These are phyloP conservation scores for Helichrysum umbraculigerum DNA, from an alignment of 129 eudicot genomes.

Conservation along the genomic window DNA sequence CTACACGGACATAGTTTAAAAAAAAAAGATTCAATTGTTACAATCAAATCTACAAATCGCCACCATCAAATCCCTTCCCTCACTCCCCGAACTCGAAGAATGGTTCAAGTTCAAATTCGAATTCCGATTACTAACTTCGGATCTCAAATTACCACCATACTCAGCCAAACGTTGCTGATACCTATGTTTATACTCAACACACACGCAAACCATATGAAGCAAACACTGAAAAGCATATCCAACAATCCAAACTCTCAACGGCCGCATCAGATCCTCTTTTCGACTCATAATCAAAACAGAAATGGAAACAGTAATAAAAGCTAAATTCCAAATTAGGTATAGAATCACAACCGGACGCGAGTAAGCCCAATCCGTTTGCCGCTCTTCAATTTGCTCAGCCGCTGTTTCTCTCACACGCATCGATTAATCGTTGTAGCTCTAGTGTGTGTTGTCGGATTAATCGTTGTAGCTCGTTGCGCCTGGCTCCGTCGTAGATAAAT, in stretches of 20 bases:
- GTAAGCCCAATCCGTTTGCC: conserved; percentile 84
- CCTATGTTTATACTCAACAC: conserved; percentile 59
- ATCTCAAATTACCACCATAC: conserved; percentile 24
- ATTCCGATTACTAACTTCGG: conserved; percentile 24
- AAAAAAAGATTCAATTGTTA: too few species aligned
- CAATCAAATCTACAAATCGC: too few species aligned
- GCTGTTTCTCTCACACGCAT: conserved; percentile 74
- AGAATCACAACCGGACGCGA: conserved; percentile 63
- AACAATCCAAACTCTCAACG: conserved; percentile 76
- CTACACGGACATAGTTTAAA: too few species aligned
- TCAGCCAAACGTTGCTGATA: conserved; percentile 28
- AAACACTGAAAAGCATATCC: conserved; percentile 70
- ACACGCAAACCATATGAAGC: conserved; percentile 74
- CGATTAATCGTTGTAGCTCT: too few species aligned
- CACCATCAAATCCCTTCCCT: conserved; percentile 40
- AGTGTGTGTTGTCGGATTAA: not conserved
- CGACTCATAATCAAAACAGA: conserved; percentile 48
- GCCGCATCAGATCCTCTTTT: conserved; percentile 51
- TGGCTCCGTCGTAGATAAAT: conserved; percentile 11
- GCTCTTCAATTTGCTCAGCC: conserved; percentile 77
- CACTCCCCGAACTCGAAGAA: conserved; percentile 53
- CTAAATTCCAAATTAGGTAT: conserved; percentile 66
- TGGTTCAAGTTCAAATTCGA: conserved; percentile 17
- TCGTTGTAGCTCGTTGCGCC: conserved; percentile 8
- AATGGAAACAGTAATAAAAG: conserved; percentile 53